Percentiles rank a stretch among this genome's conserved stretches.
Evolutionary conservation across 83 land plant species (phyloP).

Genomic region (Picea abies): DNA sequence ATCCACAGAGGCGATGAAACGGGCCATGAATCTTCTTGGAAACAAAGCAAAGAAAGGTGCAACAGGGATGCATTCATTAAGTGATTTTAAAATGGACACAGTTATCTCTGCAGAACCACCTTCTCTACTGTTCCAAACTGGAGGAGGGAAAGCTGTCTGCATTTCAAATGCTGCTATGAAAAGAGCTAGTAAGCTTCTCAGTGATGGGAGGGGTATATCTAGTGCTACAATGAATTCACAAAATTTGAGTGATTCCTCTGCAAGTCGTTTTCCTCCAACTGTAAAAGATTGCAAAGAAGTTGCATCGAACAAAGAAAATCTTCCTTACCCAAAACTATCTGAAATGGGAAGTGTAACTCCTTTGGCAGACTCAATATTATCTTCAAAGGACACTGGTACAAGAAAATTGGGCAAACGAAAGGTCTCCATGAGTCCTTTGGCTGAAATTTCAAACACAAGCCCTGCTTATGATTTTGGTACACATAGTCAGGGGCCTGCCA

Average conservation of each 20-base stretch:
- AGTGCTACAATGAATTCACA: neutral
- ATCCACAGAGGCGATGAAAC: slow-evolving; percentile 3
- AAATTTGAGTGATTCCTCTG: neutral
- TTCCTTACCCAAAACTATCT: neutral
- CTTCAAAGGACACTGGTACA: neutral
- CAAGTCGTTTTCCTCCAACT: neutral
- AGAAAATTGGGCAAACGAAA: slow-evolving; percentile 12
- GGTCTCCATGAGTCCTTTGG: slow-evolving; percentile 12
- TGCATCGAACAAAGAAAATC: slow-evolving; percentile 3
- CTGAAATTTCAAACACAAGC: slow-evolving; percentile 10
- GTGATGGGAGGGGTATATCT: slow-evolving; percentile 23
- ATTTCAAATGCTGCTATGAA: slow-evolving; percentile 54
- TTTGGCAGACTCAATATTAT: neutral
- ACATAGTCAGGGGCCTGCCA: neutral
- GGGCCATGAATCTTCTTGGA: neutral
- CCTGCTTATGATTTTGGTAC: neutral
- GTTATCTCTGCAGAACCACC: slow-evolving; percentile 22
- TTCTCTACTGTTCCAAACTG: slow-evolving; percentile 55
- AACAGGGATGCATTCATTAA: neutral
- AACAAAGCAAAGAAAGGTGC: neutral
- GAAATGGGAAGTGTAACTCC: neutral
- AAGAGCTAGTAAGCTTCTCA: slow-evolving; percentile 59
- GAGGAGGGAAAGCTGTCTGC: slow-evolving; percentile 55
- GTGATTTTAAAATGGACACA: slow-evolving; percentile 6
- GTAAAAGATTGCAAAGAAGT: neutral